Conservation (phyloP, 2,329 filamentous ascomycete genomes). For the Hypocrella siamensis region DNA sequence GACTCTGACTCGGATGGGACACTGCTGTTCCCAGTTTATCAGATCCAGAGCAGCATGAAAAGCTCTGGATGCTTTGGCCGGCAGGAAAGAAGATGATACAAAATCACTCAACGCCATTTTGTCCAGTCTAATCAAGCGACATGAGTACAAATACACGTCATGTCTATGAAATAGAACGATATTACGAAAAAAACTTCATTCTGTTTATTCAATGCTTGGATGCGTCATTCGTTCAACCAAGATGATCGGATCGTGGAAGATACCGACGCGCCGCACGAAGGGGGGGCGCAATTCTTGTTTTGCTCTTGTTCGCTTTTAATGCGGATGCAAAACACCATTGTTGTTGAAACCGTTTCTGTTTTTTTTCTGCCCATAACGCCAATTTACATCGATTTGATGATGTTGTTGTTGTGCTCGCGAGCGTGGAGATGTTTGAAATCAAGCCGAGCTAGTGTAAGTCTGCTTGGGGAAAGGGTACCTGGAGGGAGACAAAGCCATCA, state of each 20-base stretch:
- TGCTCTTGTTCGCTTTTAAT: constrained; percentile 6
- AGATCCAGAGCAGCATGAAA: constrained; percentile 5
- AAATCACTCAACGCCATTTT: too few species aligned
- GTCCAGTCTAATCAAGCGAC: too few species aligned
- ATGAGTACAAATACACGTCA: too few species aligned
- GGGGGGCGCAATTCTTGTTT: constrained; percentile 10
- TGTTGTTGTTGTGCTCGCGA: constrained; percentile 1
- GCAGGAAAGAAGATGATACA: constrained; percentile 11
- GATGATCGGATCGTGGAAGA: constrained; percentile 23
- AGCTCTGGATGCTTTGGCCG: constrained; percentile 1
- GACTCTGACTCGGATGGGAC: constrained; percentile 4
- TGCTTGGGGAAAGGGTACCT: constrained; percentile 77
- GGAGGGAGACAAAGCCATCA: constrained; percentile 5
- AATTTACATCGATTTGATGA: constrained; percentile 11
- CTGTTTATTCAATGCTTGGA: constrained; percentile 2
- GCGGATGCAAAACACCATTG: constrained; percentile 30
- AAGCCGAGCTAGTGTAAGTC: constrained; percentile 41
- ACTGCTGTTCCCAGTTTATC: constrained; percentile 5
- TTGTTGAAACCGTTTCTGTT: constrained; percentile 38
- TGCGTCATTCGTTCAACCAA: constrained; percentile 1
- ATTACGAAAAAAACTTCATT: neutral
- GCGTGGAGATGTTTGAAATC: constrained; percentile 9
- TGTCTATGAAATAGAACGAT: constrained; percentile 16
- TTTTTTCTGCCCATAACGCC: constrained; percentile 27
- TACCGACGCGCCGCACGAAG: constrained; percentile 19